These are phyloP conservation scores for Geotrichum candidum DNA, from an alignment of 1,139 yeast genomes.

Conservation along the genomic window DNA sequence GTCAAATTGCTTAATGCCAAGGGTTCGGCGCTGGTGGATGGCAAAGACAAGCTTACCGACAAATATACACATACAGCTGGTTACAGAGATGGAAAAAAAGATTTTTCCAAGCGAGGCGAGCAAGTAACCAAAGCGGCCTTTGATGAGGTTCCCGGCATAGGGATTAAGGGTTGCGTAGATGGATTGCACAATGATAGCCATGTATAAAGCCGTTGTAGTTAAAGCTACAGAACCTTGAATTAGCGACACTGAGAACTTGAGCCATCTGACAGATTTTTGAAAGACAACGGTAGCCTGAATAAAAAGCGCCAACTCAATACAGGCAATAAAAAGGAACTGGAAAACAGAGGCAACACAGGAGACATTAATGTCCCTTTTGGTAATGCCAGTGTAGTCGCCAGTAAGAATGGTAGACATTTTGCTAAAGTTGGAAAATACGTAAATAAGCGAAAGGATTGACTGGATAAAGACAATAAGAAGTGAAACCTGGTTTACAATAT, in stretches of 20 bases:
- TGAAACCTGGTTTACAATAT: conserved; percentile 58
- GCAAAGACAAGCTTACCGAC: conserved; percentile 60
- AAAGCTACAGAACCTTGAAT: conserved; percentile 43
- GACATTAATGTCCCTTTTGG: conserved; percentile 36
- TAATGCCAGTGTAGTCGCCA: conserved; percentile 39
- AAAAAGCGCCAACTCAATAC: conserved; percentile 59
- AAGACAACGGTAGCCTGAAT: conserved; percentile 69
- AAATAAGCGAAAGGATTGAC: conserved; percentile 51
- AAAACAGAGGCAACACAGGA: conserved; percentile 56
- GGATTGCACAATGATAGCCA: conserved; percentile 4
- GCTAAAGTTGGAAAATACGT: conserved; percentile 48
- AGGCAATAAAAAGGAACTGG: conserved; percentile 51
- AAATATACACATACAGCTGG: conserved; percentile 54
- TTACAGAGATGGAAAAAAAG: conserved; percentile 62
- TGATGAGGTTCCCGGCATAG: neutral
- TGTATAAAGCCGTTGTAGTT: conserved; percentile 35
- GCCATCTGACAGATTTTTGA: conserved; percentile 43
- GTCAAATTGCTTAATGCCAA: conserved; percentile 79
- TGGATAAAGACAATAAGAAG: conserved; percentile 52
- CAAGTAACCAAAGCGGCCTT: conserved; percentile 13
- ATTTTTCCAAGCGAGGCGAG: conserved; percentile 36
- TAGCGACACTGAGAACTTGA: conserved; percentile 35
- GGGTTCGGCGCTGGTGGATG: conserved; percentile 58
- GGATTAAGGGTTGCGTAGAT: conserved; percentile 8
- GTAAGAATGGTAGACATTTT: conserved; percentile 49